Base-by-base conservation (phyloP, 192 early-diverging fungal species). In the Thamnidium elegans region DNA sequence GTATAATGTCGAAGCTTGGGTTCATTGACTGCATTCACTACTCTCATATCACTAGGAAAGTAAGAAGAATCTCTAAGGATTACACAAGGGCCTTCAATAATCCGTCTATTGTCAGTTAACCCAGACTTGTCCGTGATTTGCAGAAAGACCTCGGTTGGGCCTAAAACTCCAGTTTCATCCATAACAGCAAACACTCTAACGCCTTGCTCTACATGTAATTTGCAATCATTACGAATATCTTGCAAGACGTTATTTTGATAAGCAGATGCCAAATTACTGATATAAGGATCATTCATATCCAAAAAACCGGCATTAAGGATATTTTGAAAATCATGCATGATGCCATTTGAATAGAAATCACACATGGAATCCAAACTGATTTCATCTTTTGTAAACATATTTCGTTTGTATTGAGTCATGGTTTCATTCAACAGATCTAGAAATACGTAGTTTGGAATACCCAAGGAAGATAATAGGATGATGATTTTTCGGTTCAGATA, bases 401-500 rank as follows among this genome's bases (percentile, higher is more conserved):
- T 15, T 13, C 13, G 6, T 5, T 15, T 4, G 13, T 48, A 48
- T 8, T 71, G 56, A 21, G 13, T 43, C 19, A 81, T 65, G 65
- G 76, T 78, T 3, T 59, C 58, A 36, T 71, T 50, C 50, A 80
- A 76, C 11, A 84, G 58, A 4, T 74, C 58, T 21, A 77, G 63
- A 42, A 89, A 82, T 7, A 79, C 71, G 26, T 65, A 54, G 34
- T 86, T 78, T 1, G 78, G 73, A 10, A 89, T 71, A 7, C 81
- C 81, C 3, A 89, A 67, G 13, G 75, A 59, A 32, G 79, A 59
- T 32, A 89, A 53, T 0, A 89, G 54, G 1, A 81, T 71, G 43
- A 87, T 87, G 13, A 81, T 68, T 34, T 87, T 86, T 3, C 81
- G 66, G 66, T 87, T 85, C 2, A 89, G 68, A 44, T 77, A 83